Conservation (phyloP, 179 eudicot genomes). For the Sideroxylon spinosum region DNA sequence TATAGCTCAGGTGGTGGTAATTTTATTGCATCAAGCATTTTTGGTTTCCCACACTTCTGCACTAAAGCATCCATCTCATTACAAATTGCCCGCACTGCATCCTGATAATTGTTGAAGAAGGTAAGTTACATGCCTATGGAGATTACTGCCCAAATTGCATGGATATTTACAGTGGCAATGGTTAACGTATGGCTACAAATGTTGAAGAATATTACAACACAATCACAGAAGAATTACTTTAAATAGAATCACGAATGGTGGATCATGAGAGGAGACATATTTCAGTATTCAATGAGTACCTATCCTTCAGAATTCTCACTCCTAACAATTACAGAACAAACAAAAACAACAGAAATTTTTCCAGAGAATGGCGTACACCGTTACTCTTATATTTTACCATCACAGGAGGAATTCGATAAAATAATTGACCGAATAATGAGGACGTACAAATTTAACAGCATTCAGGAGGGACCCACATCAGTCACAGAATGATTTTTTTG, state of each 20-base stretch:
- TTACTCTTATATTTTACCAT: background rate
- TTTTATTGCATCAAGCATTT: constrained; percentile 90
- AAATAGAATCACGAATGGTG: background rate
- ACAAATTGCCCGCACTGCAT: constrained; percentile 82
- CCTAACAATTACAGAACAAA: background rate
- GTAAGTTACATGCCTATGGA: constrained; percentile 7
- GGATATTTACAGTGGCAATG: background rate
- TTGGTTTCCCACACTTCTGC: constrained; percentile 82
- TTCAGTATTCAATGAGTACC: background rate
- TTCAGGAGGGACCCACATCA: background rate
- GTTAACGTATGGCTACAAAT: background rate
- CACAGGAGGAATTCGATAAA: constrained; percentile 1
- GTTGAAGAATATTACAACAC: background rate
- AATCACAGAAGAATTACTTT: background rate
- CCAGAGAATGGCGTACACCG: background rate
- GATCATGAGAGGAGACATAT: background rate
- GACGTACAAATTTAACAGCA: background rate
- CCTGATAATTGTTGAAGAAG: constrained; percentile 39
- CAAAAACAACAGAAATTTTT: background rate
- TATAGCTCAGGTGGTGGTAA: constrained; percentile 90
- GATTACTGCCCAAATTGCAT: background rate
- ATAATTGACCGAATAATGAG: background rate
- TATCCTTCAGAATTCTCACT: background rate
- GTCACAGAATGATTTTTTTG: background rate
- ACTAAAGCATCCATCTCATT: constrained; percentile 75